Evolutionary conservation across 768 basidiomycete genomes (phyloP).

Genomic region (Trametes maxima): DNA sequence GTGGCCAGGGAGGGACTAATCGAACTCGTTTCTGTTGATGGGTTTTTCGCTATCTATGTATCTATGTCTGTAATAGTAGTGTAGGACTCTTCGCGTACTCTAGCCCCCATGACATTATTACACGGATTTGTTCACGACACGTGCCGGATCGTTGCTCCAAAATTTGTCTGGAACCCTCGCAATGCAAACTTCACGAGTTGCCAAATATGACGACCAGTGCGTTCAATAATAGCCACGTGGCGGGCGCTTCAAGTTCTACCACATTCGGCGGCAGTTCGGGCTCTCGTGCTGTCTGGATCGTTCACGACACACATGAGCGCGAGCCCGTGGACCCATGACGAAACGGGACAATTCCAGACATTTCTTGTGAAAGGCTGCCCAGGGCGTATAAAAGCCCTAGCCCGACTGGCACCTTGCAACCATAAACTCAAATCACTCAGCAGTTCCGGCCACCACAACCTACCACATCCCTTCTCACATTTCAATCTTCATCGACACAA

Average conservation of each 20-base stretch:
- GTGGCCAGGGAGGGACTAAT: constrained; percentile 55
- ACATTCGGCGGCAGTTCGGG: constrained; percentile 1
- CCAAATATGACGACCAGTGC: not conserved
- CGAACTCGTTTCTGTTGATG: not conserved
- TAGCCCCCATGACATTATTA: not conserved
- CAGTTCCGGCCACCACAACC: not conserved
- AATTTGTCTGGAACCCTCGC: too few relatives aligned
- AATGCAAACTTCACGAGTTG: not conserved
- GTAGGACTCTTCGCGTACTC: constrained; percentile 1
- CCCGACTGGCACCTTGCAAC: not conserved
- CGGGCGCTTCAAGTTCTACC: constrained; percentile 6
- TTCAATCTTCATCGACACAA: not conserved
- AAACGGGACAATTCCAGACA: constrained; percentile 6
- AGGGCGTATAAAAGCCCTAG: not conserved
- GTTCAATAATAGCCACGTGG: not conserved
- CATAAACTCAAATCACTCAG: not conserved
- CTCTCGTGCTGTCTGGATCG: constrained; percentile 13
- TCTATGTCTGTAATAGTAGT: constrained; percentile 15
- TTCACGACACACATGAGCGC: constrained; percentile 12
- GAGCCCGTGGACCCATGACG: not conserved
- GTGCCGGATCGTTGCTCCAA: too few relatives aligned
- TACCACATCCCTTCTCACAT: not conserved
- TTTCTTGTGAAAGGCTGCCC: not conserved
- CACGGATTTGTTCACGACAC: not conserved
- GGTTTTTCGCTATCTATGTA: not conserved